These are phyloP conservation scores for Phytophthora parvispora DNA, from an alignment of 352 stramenopile species.

Conservation along the genomic window DNA sequence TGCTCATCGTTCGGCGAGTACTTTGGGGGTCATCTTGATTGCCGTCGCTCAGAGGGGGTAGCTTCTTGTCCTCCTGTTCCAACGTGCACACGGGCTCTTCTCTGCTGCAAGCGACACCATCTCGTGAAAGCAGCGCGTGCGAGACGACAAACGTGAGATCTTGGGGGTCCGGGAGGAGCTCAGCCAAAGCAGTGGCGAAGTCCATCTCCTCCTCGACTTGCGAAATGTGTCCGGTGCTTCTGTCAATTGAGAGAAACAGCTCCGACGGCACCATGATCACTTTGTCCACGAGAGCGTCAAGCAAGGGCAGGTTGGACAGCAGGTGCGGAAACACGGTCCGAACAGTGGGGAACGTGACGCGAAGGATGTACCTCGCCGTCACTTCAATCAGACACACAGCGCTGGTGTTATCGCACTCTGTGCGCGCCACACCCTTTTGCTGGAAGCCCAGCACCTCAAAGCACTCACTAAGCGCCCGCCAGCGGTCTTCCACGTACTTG, in stretches of 20 bases:
- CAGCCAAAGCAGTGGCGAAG: constrained; percentile 1
- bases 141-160: neutral
- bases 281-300: constrained; percentile 2
- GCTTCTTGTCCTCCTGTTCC: neutral
- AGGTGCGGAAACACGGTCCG: constrained; percentile 9
- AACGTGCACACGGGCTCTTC: neutral
- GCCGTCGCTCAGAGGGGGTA: neutral
- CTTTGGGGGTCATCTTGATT: neutral
- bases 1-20: neutral
- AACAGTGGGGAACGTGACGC: constrained; percentile 2
- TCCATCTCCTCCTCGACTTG: constrained; percentile 8
- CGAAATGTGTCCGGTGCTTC: constrained; percentile 2
- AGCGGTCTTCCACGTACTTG: constrained; percentile 1
- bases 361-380: constrained; percentile 8
- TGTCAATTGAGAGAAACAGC: constrained; percentile 3
- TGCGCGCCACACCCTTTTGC: constrained; percentile 1
- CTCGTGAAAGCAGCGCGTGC: neutral
- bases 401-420: neutral
- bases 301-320: constrained; percentile 2
- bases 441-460: constrained; percentile 16
- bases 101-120: neutral
- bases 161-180: constrained; percentile 5
- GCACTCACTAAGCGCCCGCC: neutral
- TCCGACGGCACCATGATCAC: constrained; percentile 14
- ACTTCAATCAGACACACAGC: neutral